A percentile compares a stretch with the other conserved stretches of the same genome.
Evolutionary conservation across 345 rosid genomes (phyloP).

Genomic region (Camelina sativa): DNA sequence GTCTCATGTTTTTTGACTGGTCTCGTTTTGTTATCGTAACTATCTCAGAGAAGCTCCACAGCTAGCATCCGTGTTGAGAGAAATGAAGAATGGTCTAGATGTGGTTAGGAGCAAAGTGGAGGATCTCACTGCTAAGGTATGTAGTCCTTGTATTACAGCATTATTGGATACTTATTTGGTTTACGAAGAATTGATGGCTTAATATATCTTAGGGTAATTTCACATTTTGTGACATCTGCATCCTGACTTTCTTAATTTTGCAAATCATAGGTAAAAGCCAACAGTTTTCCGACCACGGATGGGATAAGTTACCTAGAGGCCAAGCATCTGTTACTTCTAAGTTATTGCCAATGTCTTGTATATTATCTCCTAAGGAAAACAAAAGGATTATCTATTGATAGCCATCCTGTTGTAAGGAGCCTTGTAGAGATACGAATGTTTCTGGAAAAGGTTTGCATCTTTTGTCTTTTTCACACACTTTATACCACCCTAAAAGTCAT

Average conservation of each 20-base stretch:
- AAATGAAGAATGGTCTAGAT: conserved; percentile 83
- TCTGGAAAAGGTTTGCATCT: conserved; percentile 74
- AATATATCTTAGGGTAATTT: neutral
- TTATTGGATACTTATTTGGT: neutral
- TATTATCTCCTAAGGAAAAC: conserved; percentile 84
- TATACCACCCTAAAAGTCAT: neutral
- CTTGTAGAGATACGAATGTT: conserved; percentile 88
- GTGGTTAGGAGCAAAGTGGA: conserved; percentile 69
- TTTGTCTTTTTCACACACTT: neutral
- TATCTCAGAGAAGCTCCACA: conserved; percentile 68
- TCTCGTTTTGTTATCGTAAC: neutral
- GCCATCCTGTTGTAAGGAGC: conserved; percentile 77
- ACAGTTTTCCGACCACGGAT: conserved; percentile 67
- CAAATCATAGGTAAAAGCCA: conserved; percentile 68
- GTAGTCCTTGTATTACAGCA: neutral
- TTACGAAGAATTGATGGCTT: neutral
- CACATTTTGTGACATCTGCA: neutral
- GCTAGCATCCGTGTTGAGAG: conserved; percentile 64
- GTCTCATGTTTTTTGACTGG: neutral
- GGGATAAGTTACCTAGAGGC: conserved; percentile 94
- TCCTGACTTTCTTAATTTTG: conserved; percentile 13
- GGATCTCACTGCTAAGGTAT: conserved; percentile 76
- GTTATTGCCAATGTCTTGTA: conserved; percentile 83
- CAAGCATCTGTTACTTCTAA: conserved; percentile 78
- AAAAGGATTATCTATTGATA: conserved; percentile 74